Base-by-base conservation (phyloP, 2,329 filamentous ascomycete genomes). In the Cladophialophora bantiana region DNA sequence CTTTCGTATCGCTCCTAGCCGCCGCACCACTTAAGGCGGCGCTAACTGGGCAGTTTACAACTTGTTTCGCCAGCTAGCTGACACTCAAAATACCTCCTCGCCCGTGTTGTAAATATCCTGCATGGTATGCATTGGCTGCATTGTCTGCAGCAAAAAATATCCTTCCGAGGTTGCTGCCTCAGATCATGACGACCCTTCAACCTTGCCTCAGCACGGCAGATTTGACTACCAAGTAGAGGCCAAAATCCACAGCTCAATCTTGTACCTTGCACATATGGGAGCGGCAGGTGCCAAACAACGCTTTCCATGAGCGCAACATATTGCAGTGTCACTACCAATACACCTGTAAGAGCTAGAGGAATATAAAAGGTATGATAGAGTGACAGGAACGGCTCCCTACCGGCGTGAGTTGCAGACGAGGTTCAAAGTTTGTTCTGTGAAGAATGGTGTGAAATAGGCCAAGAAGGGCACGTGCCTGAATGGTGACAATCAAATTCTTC, bases 41-140 rank as follows among this genome's bases (percentile, higher is more conserved):
- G 45, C 45, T 50, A 50, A 50, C 18, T 50, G 45, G 45, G 31
- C 45, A 50, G 45, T 50, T 50, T 31, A 18, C 10, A 50, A 31
- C 26, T 18, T 50, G 45, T 50, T 50, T 50, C 45, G 45, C 45
- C 18, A 18, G 9, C 45, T 50, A 50, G 45, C 18, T 31, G 18
- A 26, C 20, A 50, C 45, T 50, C 45, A 50, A 50, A 50, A 31
- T 31, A 12, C 18, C 18, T 50, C 45, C 45, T 50, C 45, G 20
- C 18, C 45, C 45, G 45, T 31, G 18, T 26, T 20, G 18, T 26
- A 20, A 50, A 18, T 50, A 26, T 50, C 7, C 45, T 31, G 13
- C 45, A 13, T 18, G 26, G 45, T 9, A 18, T 10, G 10, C 45
- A 13, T 18, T 50, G 45, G 20, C 45, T 10, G 10, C 18, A 2